Evolutionary conservation across 331 rosid genomes (phyloP).

Genomic region (Dryas integrifolia): DNA sequence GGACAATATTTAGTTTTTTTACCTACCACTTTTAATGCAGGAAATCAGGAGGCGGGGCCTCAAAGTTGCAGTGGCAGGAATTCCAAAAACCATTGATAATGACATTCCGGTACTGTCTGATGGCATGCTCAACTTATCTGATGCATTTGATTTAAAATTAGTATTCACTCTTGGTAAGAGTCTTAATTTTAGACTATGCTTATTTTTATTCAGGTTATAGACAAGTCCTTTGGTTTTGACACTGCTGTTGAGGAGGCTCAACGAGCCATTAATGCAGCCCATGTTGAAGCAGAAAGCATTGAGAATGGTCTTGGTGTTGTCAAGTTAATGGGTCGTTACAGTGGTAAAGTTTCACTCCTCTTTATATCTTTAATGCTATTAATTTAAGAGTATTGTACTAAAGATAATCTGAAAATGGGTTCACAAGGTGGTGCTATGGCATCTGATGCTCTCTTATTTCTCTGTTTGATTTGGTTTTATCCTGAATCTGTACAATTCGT

Average conservation of each 20-base stretch:
- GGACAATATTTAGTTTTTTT: background rate
- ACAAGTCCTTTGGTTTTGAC: conserved; percentile 55
- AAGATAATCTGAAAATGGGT: background rate
- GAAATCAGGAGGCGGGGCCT: conserved; percentile 55
- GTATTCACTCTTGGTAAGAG: background rate
- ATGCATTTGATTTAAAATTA: background rate
- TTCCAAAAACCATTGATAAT: conserved; percentile 55
- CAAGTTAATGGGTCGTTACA: conserved; percentile 52
- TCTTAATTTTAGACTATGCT: background rate
- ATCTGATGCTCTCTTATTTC: background rate
- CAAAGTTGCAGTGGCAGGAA: conserved; percentile 52
- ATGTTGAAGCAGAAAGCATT: conserved; percentile 49
- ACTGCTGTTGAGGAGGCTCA: conserved; percentile 63
- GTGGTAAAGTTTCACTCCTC: conserved; percentile 35
- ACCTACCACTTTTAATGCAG: conserved; percentile 20
- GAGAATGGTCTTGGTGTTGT: conserved; percentile 50
- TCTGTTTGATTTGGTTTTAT: background rate
- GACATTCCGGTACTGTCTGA: conserved; percentile 43
- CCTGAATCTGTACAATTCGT: background rate
- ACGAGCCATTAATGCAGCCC: conserved; percentile 54
- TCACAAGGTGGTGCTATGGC: background rate
- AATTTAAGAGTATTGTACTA: background rate
- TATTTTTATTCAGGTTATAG: conserved; percentile 42
- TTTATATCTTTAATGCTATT: background rate
- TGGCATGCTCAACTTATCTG: background rate